phyloP scores from a whole-genome alignment of 345 rosid species.

The Gossypium ekmanianum region DNA sequence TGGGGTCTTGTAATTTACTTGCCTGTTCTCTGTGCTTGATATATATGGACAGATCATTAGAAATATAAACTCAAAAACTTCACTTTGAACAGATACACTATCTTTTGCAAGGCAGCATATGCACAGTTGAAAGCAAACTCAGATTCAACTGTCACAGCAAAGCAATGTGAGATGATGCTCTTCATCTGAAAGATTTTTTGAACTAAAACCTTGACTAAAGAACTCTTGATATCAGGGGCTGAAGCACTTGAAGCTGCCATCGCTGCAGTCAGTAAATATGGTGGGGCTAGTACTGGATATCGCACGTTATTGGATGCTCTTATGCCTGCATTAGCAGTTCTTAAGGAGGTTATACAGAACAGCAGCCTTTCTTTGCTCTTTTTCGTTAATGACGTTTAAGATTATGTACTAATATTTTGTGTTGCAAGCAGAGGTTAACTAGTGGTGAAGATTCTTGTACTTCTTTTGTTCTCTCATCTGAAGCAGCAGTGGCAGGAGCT shows the following conservation, averaged over 20 bases:
- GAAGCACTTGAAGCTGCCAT: constrained; percentile 82
- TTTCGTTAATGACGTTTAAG: not conserved
- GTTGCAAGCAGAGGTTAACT: constrained; percentile 51
- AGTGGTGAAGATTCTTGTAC: constrained; percentile 63
- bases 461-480: constrained; percentile 70
- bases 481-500: constrained; percentile 83
- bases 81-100: constrained; percentile 52
- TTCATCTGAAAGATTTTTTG: constrained; percentile 12
- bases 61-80: constrained; percentile 5
- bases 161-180: constrained; percentile 60
- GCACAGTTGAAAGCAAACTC: constrained; percentile 57
- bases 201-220: constrained; percentile 8
- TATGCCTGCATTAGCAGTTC: constrained; percentile 78
- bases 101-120: constrained; percentile 85
- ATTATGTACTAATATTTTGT: constrained; percentile 15
- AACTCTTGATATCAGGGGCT: constrained; percentile 56
- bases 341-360: constrained; percentile 55
- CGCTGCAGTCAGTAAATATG: constrained; percentile 81
- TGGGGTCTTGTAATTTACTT: constrained; percentile 64
- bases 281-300: constrained; percentile 90
- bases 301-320: constrained; percentile 93
- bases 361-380: not conserved
- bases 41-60: constrained; percentile 17
- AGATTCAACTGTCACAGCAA: constrained; percentile 49
- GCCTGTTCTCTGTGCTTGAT: constrained; percentile 7